Base-by-base conservation (phyloP, 129 eudicot genomes). In the Oenanthe sinensis region DNA sequence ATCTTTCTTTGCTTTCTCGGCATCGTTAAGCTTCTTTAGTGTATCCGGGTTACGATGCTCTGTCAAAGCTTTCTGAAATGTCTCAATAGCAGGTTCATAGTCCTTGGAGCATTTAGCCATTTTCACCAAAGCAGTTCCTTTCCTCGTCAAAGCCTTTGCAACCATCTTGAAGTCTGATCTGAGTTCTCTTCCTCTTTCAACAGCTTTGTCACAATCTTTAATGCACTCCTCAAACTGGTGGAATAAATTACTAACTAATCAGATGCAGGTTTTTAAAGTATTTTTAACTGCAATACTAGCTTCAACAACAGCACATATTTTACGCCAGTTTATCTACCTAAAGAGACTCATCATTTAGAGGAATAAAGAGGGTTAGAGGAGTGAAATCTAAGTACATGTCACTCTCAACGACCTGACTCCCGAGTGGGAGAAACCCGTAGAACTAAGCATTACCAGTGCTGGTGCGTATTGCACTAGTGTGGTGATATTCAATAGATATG, bases 11-110 rank as follows among this genome's bases (percentile, higher is more conserved):
- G 97, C 99, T 82, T 84, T 92, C 80, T 92, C 97, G 39, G 99
- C 99, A 49, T 96, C 99, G 81, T 96, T 96, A 8, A 96, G 92
- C 85, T 86, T 96, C 82, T 96, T 96, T 74, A 96, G 76, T 0
- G 99, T 96, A 71, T 96, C 97, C 0, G 99, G 97, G 75, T 92
- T 96, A 26, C 97, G 99, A 81, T 96, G 99, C 80, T 96, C 99
- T 17, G 99, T 96, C 10, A 96, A 89, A 37, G 99, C 97, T 84
- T 92, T 96, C 71, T 96, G 97, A 86, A 90, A 96, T n/a, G 88
- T 74, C 83, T 96, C 99, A 43, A 96, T 96, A 28, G 97, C 99
- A 78, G 95, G 95, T 17, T 90, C 95, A 67, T 76, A 96, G 72
- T 96, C 99, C 87, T 90, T 96, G 1, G 99, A 90, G 68, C 77